Evolutionary conservation across 2,329 filamentous ascomycete species (phyloP).

Genomic region (Anthostomella pinea): DNA sequence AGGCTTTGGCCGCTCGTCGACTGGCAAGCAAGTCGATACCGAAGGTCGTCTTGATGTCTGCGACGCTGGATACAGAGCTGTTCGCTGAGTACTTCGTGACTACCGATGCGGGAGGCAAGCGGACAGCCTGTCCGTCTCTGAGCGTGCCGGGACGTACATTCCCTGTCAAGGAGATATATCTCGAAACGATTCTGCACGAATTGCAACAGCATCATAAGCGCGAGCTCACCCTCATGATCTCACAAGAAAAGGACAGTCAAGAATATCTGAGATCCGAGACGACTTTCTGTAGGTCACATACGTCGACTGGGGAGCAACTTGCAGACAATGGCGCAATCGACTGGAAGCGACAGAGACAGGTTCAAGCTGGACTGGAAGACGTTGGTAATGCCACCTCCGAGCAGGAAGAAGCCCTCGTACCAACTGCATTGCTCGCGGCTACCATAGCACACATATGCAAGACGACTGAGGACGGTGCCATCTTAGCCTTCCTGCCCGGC

Average conservation of each 20-base stretch:
- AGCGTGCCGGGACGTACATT: conserved; percentile 8
- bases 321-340: too few species aligned
- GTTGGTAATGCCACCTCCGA: neutral
- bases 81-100: conserved; percentile 5
- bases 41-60: conserved; percentile 9
- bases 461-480: conserved; percentile 40
- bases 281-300: too few species aligned
- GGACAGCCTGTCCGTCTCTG: conserved; percentile 1
- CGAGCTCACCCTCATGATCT: too few species aligned
- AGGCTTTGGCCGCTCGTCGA: neutral
- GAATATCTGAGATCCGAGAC: too few species aligned
- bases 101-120: neutral
- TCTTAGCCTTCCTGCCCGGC: conserved; percentile 48
- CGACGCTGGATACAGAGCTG: conserved; percentile 7
- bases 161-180: conserved; percentile 1
- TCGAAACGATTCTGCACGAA: neutral
- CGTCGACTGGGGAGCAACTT: too few species aligned
- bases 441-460: conserved; percentile 44
- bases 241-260: too few species aligned
- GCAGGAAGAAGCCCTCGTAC: conserved; percentile 25
- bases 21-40: neutral
- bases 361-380: neutral
- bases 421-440: conserved; percentile 39
- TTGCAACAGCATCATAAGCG: too few species aligned
- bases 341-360: too few species aligned